Base-by-base conservation (phyloP, 768 basidiomycete species). In the Melanogaster broomeanus region DNA sequence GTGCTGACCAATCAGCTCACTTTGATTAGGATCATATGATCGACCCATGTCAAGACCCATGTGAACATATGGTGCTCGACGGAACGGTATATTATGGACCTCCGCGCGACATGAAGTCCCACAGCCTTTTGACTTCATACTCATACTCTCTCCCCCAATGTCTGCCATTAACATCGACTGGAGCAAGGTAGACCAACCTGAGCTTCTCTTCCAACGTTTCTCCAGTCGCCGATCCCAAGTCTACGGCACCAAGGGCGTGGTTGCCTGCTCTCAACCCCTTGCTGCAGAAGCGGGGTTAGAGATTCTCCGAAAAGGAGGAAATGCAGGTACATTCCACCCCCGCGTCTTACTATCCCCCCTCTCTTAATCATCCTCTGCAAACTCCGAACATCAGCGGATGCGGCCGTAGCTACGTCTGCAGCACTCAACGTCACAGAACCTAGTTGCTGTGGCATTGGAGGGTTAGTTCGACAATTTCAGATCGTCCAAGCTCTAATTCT, bases 361-460 rank as follows among this genome's bases (percentile, higher is more conserved):
- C 18, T 51, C 31, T 49, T 39, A 39, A 7, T 28, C 28, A 31
- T 16, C 45, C 19, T 12, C 28, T 16, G 35, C 45, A 24, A 42
- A n/a, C 22, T 40, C 25, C 37, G 12, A 45, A 30, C 22, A 11
- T 31, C 54, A 93, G 92, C 90, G 54, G 93, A 97, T 72, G 93
- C 93, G 25, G 95, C 97, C 7, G 94, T 98, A 16, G 97, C 97
- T 24, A 88, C 85, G 2, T 90, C 94, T 43, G 94, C 87, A 4
- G 95, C 93, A 15, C 69, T 99, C 60, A 98, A 97, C 68, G 85
- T 98, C 31, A 93, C 91, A 0, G 92, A 95, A 61, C 92, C 86
- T 24, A 88, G 83, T 60, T 88, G 73, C 56, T 93, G 92, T 66
- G 95, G 95, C n/a, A 91, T 97, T 51, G 94, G 93, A 62, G 91